Evolutionary conservation across 345 rosid species (phyloP), one percentile per base, ranked within the genome.

Genomic region (Moricandia arvensis): DNA sequence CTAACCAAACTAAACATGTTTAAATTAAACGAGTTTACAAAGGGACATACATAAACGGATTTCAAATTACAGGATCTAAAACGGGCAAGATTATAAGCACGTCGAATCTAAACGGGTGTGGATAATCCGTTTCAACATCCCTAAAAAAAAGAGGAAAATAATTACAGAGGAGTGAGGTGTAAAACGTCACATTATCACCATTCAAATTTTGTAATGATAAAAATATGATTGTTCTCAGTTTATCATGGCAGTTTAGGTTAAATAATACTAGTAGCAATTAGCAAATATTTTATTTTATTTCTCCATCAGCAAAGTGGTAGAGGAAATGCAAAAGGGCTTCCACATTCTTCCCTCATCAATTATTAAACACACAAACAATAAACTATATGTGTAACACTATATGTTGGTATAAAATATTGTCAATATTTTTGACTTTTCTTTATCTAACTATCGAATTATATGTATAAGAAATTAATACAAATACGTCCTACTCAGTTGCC

Each of bases 361-460:
- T 73, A 78, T 73, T 68, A 12, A 66, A 53, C 62, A n/a, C 63
- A 5, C 37, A 30, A 18, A 65, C 29, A 38, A 9, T 61, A 72
- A 37, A 66, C 13, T 27, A 66, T 49, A 66, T 49, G 62, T 59
- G 35, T 66, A 29, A 65, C 67, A 65, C 67, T 58, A 21, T 62
- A 26, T 67, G 77, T 27, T 72, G 17, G 30, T 24, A 53, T 49
- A 59, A 66, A 66, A 59, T 65, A 75, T 26, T 68, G 60, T 75
- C 51, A 15, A 61, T 75, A 65, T 47, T 54, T 21, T 73, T 78
- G 81, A 78, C 81, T 78, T 78, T 78, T 72, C 53, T 73, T 53
- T 38, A 53, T 59, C 43, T 45, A 26, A 18, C 24, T 33, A 57
- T n/a, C 29, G 38, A 38, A 18, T 4, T 69, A 57, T 33, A 43